Evolutionary conservation across 257 asterid genomes (phyloP).

Genomic region (Solanum medicagineum): DNA sequence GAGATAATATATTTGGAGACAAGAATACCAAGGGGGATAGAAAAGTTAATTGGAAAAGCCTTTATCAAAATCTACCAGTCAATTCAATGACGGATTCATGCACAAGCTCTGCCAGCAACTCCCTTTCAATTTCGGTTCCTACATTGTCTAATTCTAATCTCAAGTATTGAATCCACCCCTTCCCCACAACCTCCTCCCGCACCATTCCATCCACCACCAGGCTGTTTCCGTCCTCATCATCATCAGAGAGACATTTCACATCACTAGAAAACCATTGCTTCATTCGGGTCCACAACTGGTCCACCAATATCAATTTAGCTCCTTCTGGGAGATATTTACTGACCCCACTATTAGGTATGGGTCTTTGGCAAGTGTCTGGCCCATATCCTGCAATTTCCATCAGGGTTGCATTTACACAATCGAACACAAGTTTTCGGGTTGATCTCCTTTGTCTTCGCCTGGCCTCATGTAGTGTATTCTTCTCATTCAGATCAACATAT

Average conservation of each 20-base stretch:
- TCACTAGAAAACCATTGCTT: conserved; percentile 52
- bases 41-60: conserved; percentile 1
- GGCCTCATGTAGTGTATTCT: conserved; percentile 50
- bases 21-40: not conserved
- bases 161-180: conserved; percentile 50
- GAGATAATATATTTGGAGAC: conserved; percentile 3
- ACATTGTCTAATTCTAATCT: conserved; percentile 43
- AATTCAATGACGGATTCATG: conserved; percentile 51
- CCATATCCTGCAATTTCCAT: conserved; percentile 51
- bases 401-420: conserved; percentile 56
- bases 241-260: conserved; percentile 14
- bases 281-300: conserved; percentile 59
- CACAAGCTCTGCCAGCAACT: conserved; percentile 64
- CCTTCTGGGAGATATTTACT: conserved; percentile 3
- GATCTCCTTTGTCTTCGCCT: conserved; percentile 61
- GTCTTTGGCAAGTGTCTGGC: conserved; percentile 25
- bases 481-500: conserved; percentile 36
- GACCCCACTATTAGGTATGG: conserved; percentile 17
- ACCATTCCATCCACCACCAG: conserved; percentile 61
- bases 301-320: conserved; percentile 21
- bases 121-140: conserved; percentile 55
- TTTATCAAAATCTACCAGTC: conserved; percentile 28
- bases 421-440: conserved; percentile 69
- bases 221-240: conserved; percentile 33
- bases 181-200: conserved; percentile 59